Conservation (phyloP, 2,329 filamentous ascomycete genomes). For the Ophiosphaerella narmari region DNA sequence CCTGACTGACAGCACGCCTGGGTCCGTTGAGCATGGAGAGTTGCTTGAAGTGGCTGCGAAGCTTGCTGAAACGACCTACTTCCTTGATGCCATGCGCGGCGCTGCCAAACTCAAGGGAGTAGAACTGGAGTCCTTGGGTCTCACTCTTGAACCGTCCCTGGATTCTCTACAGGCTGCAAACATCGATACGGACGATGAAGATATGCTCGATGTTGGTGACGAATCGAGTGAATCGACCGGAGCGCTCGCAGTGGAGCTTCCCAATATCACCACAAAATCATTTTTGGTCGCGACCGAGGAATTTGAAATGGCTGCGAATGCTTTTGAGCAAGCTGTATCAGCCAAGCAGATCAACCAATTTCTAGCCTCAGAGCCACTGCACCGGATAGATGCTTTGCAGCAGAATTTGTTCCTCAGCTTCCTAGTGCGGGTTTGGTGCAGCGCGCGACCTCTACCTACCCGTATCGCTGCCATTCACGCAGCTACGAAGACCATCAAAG, state of each 20-base stretch:
- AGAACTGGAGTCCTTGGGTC: conserved; percentile 67
- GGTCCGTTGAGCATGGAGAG: conserved; percentile 36
- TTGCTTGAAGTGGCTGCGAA: conserved; percentile 38
- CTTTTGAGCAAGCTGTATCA: conserved; percentile 36
- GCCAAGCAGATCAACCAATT: conserved; percentile 46
- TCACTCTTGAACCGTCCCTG: conserved; percentile 37
- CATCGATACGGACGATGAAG: conserved; percentile 53
- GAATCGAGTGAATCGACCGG: conserved; percentile 23
- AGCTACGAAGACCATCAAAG: conserved; percentile 36
- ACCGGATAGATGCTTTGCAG: conserved; percentile 59
- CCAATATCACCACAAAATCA: conserved; percentile 32
- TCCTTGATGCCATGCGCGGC: conserved; percentile 66
- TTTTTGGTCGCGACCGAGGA: conserved; percentile 30
- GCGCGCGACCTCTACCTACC: conserved; percentile 69
- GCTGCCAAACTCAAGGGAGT: conserved; percentile 69
- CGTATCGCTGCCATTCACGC: conserved; percentile 71
- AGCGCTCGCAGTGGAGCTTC: conserved; percentile 20
- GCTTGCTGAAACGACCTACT: conserved; percentile 32
- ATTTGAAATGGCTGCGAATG: conserved; percentile 37
- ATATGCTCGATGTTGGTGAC: conserved; percentile 57
- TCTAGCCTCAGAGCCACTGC: conserved; percentile 60
- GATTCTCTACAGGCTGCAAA: conserved; percentile 15
- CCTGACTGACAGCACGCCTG: conserved; percentile 34
- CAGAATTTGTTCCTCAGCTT: conserved; percentile 75
- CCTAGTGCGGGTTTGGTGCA: conserved; percentile 75